These are phyloP conservation scores for Beta vulgaris DNA, from an alignment of 148 eudicot species.

Conservation along the genomic window DNA sequence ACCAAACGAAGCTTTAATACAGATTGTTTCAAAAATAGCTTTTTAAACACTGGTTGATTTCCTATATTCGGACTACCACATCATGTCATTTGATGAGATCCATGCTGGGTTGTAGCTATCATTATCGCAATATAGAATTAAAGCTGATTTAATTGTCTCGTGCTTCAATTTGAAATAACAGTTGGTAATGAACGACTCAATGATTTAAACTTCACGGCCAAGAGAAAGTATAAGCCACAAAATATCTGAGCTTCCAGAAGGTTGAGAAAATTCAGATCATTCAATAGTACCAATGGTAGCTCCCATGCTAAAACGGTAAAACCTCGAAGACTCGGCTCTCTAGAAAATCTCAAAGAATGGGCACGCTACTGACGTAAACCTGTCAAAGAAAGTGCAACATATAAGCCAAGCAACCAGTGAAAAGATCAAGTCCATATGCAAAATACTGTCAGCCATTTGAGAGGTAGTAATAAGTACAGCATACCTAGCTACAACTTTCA, in stretches of 20 bases:
- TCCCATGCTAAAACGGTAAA: neutral
- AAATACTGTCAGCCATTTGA: neutral
- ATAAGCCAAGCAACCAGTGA: neutral
- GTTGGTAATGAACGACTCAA: neutral
- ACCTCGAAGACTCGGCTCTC: no score
- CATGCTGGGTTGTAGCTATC: no score
- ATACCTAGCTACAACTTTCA: constrained; percentile 11
- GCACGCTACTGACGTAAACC: neutral
- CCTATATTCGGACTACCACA: no score
- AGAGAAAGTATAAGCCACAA: neutral
- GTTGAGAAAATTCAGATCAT: neutral
- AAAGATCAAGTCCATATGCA: neutral
- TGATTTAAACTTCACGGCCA: no score
- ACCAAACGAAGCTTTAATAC: no score
- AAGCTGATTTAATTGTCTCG: neutral
- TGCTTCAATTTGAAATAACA: neutral
- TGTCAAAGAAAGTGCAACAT: neutral
- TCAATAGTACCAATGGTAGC: neutral
- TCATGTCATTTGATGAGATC: neutral
- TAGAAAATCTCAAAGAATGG: neutral
- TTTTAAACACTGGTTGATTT: no score
- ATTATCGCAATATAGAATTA: no score
- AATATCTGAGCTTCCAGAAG: neutral
- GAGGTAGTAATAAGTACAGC: neutral
- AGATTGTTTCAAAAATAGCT: no score